Evolutionary conservation across 768 basidiomycete species (phyloP).

Genomic region (Podaxis sp.): DNA sequence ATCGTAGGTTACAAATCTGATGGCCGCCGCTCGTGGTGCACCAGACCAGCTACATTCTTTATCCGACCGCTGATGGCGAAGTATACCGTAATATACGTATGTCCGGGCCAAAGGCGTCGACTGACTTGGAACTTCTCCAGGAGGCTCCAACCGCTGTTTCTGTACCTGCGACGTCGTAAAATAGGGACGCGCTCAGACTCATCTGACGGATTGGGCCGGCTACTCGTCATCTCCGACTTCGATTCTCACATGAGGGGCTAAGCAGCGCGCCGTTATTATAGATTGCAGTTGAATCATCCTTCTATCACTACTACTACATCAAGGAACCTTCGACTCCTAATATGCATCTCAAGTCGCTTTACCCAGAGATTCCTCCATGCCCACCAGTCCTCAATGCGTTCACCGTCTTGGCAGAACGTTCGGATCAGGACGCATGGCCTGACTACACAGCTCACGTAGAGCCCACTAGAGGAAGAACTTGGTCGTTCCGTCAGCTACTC

Average conservation of each 20-base stretch:
- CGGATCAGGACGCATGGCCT: slow-evolving; percentile 52
- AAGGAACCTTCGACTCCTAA: no score
- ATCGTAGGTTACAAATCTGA: no score
- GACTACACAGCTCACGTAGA: slow-evolving; percentile 59
- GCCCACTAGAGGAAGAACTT: slow-evolving; percentile 43
- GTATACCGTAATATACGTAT: no score
- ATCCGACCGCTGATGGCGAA: no score
- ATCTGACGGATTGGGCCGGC: not conserved
- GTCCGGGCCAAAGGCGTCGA: no score
- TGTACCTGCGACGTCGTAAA: no score
- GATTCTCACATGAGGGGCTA: not conserved
- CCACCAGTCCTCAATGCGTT: slow-evolving; percentile 53
- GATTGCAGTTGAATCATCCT: not conserved
- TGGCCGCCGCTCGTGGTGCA: no score
- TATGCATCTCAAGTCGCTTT: slow-evolving; percentile 61
- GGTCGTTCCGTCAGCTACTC: slow-evolving; percentile 47
- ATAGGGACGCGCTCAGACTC: not conserved
- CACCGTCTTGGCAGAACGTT: slow-evolving; percentile 50
- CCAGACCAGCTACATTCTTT: no score
- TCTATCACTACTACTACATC: not conserved
- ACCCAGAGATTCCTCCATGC: slow-evolving; percentile 45
- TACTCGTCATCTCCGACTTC: not conserved
- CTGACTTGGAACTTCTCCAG: no score
- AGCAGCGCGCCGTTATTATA: not conserved
- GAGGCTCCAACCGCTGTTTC: no score